Evolutionary conservation across 495 filamentous ascomycete genomes (phyloP).

Genomic region (Penicillium canariense): DNA sequence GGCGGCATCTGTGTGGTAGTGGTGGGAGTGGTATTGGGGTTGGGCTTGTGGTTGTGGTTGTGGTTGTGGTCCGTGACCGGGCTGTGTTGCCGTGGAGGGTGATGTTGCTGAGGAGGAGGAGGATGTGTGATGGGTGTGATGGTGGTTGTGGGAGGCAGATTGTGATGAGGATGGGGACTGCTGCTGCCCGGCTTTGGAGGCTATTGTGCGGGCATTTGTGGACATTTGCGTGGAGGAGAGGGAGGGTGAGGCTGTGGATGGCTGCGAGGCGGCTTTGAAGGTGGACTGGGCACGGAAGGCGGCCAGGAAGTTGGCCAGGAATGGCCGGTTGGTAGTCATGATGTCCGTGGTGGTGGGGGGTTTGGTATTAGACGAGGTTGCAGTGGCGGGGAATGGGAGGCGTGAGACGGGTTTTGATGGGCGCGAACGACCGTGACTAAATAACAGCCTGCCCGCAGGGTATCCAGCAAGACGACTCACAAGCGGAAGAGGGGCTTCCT

Average conservation of each 20-base stretch:
- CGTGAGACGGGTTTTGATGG: not conserved
- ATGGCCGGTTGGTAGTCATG: conserved; percentile 72
- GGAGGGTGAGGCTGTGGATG: conserved; percentile 24
- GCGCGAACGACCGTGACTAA: not conserved
- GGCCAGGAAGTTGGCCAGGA: conserved; percentile 82
- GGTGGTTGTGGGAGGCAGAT: conserved; percentile 11
- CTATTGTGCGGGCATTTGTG: conserved; percentile 42
- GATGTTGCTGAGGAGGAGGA: conserved; percentile 23
- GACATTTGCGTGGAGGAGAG: conserved; percentile 37
- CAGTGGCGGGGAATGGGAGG: not conserved
- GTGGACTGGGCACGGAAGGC: conserved; percentile 69
- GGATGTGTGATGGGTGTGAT: conserved; percentile 12
- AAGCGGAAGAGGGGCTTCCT: not conserved
- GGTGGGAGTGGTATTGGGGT: conserved; percentile 14
- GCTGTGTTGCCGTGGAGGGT: conserved; percentile 15
- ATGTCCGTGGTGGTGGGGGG: not conserved
- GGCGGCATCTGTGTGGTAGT: conserved; percentile 12
- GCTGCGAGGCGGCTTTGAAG: conserved; percentile 42
- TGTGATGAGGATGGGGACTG: conserved; percentile 8
- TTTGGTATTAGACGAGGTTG: not conserved
- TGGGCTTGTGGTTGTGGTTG: conserved; percentile 9
- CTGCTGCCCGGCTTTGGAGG: conserved; percentile 34
- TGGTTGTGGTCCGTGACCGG: too few species aligned
- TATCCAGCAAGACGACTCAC: not conserved
- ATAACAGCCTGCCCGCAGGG: not conserved